Evolutionary conservation across 2,329 filamentous ascomycete genomes (phyloP).

Genomic region (Hypoxylon sp.): DNA sequence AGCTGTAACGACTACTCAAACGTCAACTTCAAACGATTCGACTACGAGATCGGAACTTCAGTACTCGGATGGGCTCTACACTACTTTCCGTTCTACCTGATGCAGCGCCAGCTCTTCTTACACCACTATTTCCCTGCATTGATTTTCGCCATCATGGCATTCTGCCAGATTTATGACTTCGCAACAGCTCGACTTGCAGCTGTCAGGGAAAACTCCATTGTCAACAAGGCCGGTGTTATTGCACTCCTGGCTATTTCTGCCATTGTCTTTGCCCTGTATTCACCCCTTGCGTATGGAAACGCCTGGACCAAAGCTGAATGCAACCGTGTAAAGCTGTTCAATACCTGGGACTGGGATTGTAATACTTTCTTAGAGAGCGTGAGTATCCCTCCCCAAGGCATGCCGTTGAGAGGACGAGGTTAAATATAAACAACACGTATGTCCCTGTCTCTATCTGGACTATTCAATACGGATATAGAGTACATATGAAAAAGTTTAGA

Average conservation of each 20-base stretch:
- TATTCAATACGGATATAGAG: conserved; percentile 26
- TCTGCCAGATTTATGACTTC: conserved; percentile 93
- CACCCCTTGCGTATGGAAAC: conserved; percentile 93
- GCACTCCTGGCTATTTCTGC: conserved; percentile 81
- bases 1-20: conserved; percentile 89
- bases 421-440: conserved; percentile 36
- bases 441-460: conserved; percentile 21
- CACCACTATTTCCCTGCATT: conserved; percentile 99
- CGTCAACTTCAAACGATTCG: conserved; percentile 92
- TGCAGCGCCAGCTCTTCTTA: conserved; percentile 97
- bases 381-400: conserved; percentile 67
- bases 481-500: conserved; percentile 16
- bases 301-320: conserved; percentile 93
- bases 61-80: conserved; percentile 97
- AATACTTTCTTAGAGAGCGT: conserved; percentile 91
- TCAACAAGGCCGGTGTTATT: conserved; percentile 82
- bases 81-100: conserved; percentile 98
- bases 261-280: conserved; percentile 85
- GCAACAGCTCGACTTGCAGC: conserved; percentile 80
- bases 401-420: conserved; percentile 56
- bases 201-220: conserved; percentile 76
- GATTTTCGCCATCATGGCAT: conserved; percentile 91
- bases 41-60: conserved; percentile 93
- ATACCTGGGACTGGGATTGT: conserved; percentile 98
- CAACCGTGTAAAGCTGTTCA: conserved; percentile 87